Conservation (phyloP, 2,329 filamentous ascomycete genomes). For the Colletotrichum falcatum region DNA sequence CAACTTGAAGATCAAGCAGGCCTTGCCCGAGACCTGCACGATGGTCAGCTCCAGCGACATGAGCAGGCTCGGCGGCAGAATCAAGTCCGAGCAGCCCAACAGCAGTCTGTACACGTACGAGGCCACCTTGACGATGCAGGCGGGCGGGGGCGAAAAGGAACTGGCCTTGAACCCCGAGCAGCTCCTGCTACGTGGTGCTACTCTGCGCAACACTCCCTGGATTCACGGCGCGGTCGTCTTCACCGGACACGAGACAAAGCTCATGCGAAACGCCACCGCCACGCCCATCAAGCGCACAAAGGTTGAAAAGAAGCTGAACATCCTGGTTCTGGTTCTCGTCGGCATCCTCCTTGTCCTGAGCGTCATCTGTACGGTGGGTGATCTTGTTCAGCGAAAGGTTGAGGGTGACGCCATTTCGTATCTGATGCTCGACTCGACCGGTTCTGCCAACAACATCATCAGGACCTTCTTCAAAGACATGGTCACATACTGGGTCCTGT, state of each 20-base stretch:
- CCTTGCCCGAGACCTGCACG: conserved; percentile 88
- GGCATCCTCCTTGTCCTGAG: conserved; percentile 86
- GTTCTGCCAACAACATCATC: conserved; percentile 66
- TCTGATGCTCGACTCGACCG: conserved; percentile 73
- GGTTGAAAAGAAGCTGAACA: conserved; percentile 93
- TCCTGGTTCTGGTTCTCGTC: conserved; percentile 90
- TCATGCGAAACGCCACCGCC: conserved; percentile 98
- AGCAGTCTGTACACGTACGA: conserved; percentile 99
- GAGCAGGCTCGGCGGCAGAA: conserved; percentile 83
- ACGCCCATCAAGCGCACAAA: conserved; percentile 98
- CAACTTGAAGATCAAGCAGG: conserved; percentile 99
- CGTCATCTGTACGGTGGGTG: conserved; percentile 90
- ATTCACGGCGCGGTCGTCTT: conserved; percentile 97
- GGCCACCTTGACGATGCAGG: conserved; percentile 90
- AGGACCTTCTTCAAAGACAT: conserved; percentile 92
- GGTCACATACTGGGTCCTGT: conserved; percentile 98
- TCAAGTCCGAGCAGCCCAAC: conserved; percentile 97
- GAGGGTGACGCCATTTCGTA: conserved; percentile 75
- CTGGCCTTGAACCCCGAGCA: conserved; percentile 91
- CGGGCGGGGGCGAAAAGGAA: conserved; percentile 93
- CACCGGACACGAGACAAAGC: conserved; percentile 96
- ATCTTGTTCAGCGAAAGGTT: conserved; percentile 81
- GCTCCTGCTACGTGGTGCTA: conserved; percentile 90
- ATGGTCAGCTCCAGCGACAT: conserved; percentile 90
- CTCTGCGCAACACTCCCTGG: conserved; percentile 96